Conservation (phyloP, 73 alveolate species). For the Paramecium sonneborni region DNA sequence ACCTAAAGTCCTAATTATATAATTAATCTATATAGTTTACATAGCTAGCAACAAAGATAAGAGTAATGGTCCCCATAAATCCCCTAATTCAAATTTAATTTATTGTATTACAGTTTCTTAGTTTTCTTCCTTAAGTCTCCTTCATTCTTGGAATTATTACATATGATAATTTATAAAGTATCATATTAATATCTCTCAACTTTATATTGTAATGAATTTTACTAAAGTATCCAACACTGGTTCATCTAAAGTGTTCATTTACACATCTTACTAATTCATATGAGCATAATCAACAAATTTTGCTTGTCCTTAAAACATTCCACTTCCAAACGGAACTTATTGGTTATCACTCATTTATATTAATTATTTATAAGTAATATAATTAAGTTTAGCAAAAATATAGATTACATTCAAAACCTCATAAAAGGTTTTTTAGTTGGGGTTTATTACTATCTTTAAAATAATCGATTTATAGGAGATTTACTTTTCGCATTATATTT, state of each 20-base stretch:
- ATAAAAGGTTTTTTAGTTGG: background rate
- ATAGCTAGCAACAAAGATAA: conserved; percentile 74
- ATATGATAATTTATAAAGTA: conserved; percentile 89
- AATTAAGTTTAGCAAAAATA: background rate
- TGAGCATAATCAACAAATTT: conserved; percentile 57
- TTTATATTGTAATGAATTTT: conserved; percentile 61
- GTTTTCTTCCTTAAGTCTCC: conserved; percentile 81
- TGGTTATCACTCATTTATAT: conserved; percentile 19
- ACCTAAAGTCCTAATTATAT: conserved; percentile 11
- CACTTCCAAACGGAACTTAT: conserved; percentile 35
- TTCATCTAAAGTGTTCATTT: conserved; percentile 84
- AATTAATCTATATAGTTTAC: conserved; percentile 42
- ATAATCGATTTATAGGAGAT: background rate
- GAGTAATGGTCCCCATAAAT: conserved; percentile 99
- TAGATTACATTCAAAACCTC: background rate
- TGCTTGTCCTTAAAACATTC: conserved; percentile 51
- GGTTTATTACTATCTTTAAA: background rate
- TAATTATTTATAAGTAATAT: background rate
- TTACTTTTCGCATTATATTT: background rate
- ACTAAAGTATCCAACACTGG: conserved; percentile 91
- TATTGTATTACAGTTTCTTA: conserved; percentile 82
- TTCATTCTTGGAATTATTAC: conserved; percentile 80
- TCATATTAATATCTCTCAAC: conserved; percentile 91
- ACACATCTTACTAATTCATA: conserved; percentile 30
- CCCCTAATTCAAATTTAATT: conserved; percentile 80